Evolutionary conservation across 768 basidiomycete genomes (phyloP), one percentile per base, ranked within the genome.

Genomic region (Plicaturopsis crispa): DNA sequence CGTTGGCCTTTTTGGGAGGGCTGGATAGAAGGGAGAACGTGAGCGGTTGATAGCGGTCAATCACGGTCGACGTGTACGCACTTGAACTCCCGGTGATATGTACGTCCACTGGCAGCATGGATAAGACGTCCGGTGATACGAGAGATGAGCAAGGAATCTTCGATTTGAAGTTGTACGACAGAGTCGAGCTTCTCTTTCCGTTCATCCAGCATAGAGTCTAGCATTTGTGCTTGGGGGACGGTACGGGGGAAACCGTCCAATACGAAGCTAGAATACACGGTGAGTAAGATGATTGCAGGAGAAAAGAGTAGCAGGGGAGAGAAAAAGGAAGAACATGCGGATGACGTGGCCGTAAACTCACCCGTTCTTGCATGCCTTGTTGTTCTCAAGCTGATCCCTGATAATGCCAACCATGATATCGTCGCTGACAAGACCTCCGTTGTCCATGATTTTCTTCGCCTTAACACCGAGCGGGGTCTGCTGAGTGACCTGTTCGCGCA

Each of bases 211-310:
- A 99, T 97, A 43, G 70, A 65, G 55, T 94, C 94, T 39, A 99
- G 81, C 63, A 96, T 98, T 63, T 93, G 76, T 3, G 96, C 96
- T 54, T 99, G 96, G 7, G 86, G 81, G 24, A 98, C 89, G 4
- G 94, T 98, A 31, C 96, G 83, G 30, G 96, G 96, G 78, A 99
- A 99, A n/a, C 96, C 96, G 54, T 99, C 96, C 36, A 99, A 72
- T 41, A 99, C 96, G 62, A 99, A 99, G 24, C 94, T 98, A 49
- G 12, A 38, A 13, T 33, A 24, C 18, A 20, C 10, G 18, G 6
- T n/a, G 31, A 17, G 35, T 18, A 23, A 24, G 35, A 17, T 10
- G 13, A 16, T 14, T 32, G 8, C 6, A 21, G n/a, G n/a, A n/a
- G n/a, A n/a, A n/a, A 33, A 33, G 32, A 38, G 26, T 36, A 18